Evolutionary conservation across 495 filamentous ascomycete genomes (phyloP), one percentile per base, ranked within the genome.

Genomic region (Antarctomyces pellizariae): DNA sequence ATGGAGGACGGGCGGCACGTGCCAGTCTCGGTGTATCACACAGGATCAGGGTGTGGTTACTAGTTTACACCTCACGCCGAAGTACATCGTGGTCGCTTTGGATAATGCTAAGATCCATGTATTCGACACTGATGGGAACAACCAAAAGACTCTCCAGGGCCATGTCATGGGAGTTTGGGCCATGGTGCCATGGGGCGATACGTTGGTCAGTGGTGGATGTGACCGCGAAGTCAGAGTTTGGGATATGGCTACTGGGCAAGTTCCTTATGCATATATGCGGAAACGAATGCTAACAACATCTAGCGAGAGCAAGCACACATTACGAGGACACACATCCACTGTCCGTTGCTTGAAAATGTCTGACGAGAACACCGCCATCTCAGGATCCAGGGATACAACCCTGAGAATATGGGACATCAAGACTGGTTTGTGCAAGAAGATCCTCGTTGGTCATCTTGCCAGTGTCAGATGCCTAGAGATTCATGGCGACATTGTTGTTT

Each of bases 141-240:
- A 76, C 31, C 72, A 80, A 43, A 80, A 76, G 47, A 93, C 80
- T 2, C 59, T 97, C 8, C 70, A 80, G 41, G 86, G 86, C 15
- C 86, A 97, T 49, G 75, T 92, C 19, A 97, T 97, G 86, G 86
- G 86, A 18, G 86, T 97, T 20, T 97, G 86, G 86, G 86, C 86
- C 11, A 95, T 97, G 84, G 82, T 97, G 29, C 89, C 86, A 8
- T 91, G 83, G 77, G 89, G 75, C 32, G 83, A 97, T 46, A 76
- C 75, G 29, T 57, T 97, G 31, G 89, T 97, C 26, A 92, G 80
- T 42, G 86, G 86, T 36, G 86, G 86, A 17, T 97, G 86, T 47
- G 86, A 97, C 48, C 65, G 86, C 27, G 89, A 97, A 47, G 86
- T 97, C 15, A 61, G 86, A 31, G 89, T 95, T 2, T 97, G 86